phyloP scores from a whole-genome alignment of 2,329 filamentous ascomycete genomes.

The Exophiala bonariae region DNA sequence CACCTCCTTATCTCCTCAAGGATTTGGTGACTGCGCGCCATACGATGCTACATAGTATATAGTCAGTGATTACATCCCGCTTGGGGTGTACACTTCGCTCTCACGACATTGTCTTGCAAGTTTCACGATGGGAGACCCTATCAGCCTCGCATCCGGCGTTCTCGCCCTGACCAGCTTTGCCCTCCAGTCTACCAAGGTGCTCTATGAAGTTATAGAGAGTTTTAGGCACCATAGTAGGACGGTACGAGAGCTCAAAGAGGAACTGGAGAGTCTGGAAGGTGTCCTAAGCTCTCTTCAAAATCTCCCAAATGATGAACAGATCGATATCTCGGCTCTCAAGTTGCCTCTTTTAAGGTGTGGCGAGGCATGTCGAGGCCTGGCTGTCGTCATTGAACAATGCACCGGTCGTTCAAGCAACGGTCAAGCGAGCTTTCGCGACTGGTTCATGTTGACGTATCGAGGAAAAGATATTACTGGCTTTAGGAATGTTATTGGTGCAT shows the following conservation, averaged over 20 bases:
- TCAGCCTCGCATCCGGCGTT: slow-evolving; percentile 25
- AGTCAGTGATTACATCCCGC: no score
- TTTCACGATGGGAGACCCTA: slow-evolving; percentile 26
- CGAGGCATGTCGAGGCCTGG: slow-evolving; percentile 25
- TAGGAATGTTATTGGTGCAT: slow-evolving; percentile 25
- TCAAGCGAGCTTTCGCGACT: slow-evolving; percentile 24
- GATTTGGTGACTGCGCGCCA: no score
- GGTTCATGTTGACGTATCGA: slow-evolving; percentile 17
- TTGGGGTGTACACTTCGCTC: no score
- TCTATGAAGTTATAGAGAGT: slow-evolving; percentile 25
- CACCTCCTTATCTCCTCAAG: no score
- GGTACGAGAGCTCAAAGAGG: slow-evolving; percentile 25
- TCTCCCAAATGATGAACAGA: slow-evolving; percentile 17
- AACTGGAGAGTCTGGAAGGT: slow-evolving; percentile 22
- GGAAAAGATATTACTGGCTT: slow-evolving; percentile 27
- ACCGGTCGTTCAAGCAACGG: slow-evolving; percentile 14
- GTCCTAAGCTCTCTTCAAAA: slow-evolving; percentile 21
- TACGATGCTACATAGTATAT: no score
- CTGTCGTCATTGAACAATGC: slow-evolving; percentile 22
- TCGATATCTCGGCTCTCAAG: slow-evolving; percentile 24
- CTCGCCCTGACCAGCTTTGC: slow-evolving; percentile 28
- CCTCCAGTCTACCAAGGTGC: slow-evolving; percentile 27
- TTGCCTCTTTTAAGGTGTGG: slow-evolving; percentile 28
- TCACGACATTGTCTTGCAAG: no score
- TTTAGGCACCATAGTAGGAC: slow-evolving; percentile 24